Conservation (phyloP, 768 basidiomycete genomes). For the Favolaschia claudopus region DNA sequence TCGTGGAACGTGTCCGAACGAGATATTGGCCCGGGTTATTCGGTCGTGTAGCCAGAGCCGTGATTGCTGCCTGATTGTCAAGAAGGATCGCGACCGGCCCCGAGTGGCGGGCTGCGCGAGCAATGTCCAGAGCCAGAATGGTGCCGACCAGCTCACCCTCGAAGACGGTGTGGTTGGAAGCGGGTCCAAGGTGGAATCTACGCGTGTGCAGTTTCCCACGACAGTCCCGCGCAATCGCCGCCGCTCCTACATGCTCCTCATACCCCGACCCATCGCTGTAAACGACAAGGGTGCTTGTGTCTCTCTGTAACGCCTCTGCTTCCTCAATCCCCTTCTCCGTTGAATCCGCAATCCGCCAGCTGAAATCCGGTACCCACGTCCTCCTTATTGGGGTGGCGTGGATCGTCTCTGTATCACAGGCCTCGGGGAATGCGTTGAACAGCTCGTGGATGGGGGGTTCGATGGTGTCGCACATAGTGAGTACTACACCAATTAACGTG, state of each 20-base stretch:
- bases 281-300: background rate
- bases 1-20: background rate
- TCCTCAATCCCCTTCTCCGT: background rate
- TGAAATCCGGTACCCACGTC: background rate
- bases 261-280: conserved; percentile 26
- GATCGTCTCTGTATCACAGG: background rate
- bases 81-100: background rate
- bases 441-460: no score
- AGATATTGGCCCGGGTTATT: conserved; percentile 5
- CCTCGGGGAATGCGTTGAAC: background rate
- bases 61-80: conserved; percentile 26
- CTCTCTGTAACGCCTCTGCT: background rate
- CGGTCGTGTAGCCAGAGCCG: background rate
- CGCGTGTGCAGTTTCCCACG: background rate
- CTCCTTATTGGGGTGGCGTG: background rate
- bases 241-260: conserved; percentile 15
- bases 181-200: background rate
- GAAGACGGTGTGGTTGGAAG: conserved; percentile 20
- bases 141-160: conserved; percentile 25
- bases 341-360: background rate
- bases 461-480: no score
- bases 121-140: conserved; percentile 15
- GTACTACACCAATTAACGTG: no score
- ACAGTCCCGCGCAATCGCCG: conserved; percentile 1
- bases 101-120: background rate